Conservation (phyloP, 2,329 filamentous ascomycete species). For the Passalora sequoiae region DNA sequence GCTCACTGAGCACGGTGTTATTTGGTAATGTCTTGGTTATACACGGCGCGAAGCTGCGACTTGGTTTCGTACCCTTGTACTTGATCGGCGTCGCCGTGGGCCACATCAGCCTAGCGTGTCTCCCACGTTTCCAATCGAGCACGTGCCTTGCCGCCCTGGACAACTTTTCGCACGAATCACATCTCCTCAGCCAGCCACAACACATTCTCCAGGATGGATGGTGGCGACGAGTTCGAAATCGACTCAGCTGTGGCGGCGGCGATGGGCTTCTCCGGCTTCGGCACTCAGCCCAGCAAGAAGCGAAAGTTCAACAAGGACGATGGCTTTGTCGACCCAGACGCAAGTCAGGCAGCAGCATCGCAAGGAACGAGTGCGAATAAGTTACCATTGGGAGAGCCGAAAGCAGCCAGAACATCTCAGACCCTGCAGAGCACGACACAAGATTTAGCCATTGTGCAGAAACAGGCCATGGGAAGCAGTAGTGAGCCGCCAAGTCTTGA, state of each 20-base stretch:
- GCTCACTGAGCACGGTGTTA: too few species aligned
- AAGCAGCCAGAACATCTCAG: not conserved
- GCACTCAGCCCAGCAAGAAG: slow-evolving; percentile 60
- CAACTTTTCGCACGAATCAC: too few species aligned
- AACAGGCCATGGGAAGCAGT: not conserved
- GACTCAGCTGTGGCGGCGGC: slow-evolving; percentile 57
- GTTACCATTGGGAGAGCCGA: slow-evolving; percentile 19
- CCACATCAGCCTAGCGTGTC: too few species aligned
- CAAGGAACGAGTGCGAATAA: slow-evolving; percentile 31
- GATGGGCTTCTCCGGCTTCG: slow-evolving; percentile 72
- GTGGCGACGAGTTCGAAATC: slow-evolving; percentile 35
- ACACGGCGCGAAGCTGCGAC: too few species aligned
- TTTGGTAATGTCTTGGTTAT: too few species aligned
- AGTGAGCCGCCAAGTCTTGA: slow-evolving; percentile 28
- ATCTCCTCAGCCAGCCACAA: too few species aligned
- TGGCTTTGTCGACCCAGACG: slow-evolving; percentile 42
- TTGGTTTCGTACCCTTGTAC: too few species aligned
- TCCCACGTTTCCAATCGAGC: too few species aligned
- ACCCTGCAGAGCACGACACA: not conserved
- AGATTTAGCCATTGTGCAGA: not conserved
- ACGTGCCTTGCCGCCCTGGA: too few species aligned
- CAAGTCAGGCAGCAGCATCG: slow-evolving; percentile 30
- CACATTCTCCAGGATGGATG: slow-evolving; percentile 13
- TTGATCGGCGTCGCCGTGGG: too few species aligned
- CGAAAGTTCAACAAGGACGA: slow-evolving; percentile 60